A percentile compares a stretch with the other conserved stretches of the same genome.
Evolutionary conservation across 805 yeast species (phyloP).

Genomic region (Yarrowia bubula): DNA sequence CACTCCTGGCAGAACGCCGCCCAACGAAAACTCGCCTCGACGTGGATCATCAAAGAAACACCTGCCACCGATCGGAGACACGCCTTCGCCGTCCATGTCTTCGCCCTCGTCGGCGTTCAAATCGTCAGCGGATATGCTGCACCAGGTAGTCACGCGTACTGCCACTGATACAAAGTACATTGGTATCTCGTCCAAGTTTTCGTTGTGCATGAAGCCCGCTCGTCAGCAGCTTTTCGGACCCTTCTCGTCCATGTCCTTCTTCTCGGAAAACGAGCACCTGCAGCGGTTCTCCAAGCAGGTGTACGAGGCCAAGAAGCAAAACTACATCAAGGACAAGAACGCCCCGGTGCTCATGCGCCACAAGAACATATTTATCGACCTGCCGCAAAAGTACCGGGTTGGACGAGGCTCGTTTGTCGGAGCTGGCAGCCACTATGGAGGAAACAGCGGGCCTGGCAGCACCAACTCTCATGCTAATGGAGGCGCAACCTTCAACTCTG

Average conservation of each 20-base stretch:
- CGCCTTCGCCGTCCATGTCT: slow-evolving; percentile 20
- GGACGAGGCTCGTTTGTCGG: slow-evolving; percentile 18
- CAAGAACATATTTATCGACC: slow-evolving; percentile 12
- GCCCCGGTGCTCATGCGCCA: slow-evolving; percentile 18
- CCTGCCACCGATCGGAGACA: slow-evolving; percentile 21
- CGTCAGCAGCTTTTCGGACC: slow-evolving; percentile 25
- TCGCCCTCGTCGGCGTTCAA: slow-evolving; percentile 11
- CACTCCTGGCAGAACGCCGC: slow-evolving; percentile 7
- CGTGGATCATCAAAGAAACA: slow-evolving; percentile 7
- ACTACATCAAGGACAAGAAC: slow-evolving; percentile 25
- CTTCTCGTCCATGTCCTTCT: slow-evolving; percentile 26
- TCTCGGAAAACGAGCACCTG: slow-evolving; percentile 25
- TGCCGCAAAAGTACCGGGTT: slow-evolving; percentile 16
- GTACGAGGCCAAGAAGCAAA: slow-evolving; percentile 24
- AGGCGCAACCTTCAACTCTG: background rate
- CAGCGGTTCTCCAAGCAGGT: slow-evolving; percentile 23
- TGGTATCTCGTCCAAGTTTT: slow-evolving; percentile 23
- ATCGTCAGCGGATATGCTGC: slow-evolving; percentile 22
- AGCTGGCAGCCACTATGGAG: slow-evolving; percentile 10
- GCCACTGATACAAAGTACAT: slow-evolving; percentile 17
- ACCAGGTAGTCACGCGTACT: slow-evolving; percentile 4
- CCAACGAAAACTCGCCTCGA: slow-evolving; percentile 17
- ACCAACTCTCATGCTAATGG: background rate
- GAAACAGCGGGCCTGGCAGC: slow-evolving; percentile 7
- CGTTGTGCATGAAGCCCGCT: slow-evolving; percentile 23